Base-by-base conservation (phyloP, 768 basidiomycete species). In the Boletus sp. region DNA sequence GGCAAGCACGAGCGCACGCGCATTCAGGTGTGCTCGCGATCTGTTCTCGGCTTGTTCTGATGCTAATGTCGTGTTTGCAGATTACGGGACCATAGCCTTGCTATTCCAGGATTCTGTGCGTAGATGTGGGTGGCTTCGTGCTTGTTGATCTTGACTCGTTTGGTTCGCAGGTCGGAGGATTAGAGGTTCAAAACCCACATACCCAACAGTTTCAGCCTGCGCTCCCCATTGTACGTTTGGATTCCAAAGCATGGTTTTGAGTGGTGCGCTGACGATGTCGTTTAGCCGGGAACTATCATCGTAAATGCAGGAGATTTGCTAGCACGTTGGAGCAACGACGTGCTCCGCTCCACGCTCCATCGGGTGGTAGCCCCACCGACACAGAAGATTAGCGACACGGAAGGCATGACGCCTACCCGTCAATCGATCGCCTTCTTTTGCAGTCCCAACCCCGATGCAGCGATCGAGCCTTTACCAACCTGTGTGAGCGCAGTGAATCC, bases 361-460 rank as follows among this genome's bases (percentile, higher is more conserved):
- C 24, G 24, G 24, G 24, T 24, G 24, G 24, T 24, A 24, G 24
- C 24, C 24, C 24, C 24, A 24, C 24, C 24, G 24, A 24, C 24
- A 24, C 24, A 24, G 3, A 24, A 24, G 24, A 24, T 24, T 24
- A 24, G 24, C 24, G 24, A 24, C 24, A 24, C 24, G 24, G 24
- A 24, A 24, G 24, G 24, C 24, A 71, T 85, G 55, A 86, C 83
- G 1, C 85, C 89, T 0, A 71, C 75, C 9, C 81, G 91, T 29
- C 89, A 90, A 66, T 90, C 89, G 7, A 86, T 93, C 50, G 92
- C 88, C 8, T 94, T 89, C 77, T 94, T 94, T 74, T 91, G 87
- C 76, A 92, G 89, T 64, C 90, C 91, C 4, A 90, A 92, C 60
- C 83, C 81, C 63, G 79, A 79, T 42, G 77, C 88, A 12, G 76